Conservation (phyloP, 495 filamentous ascomycete species). For the Aspergillus homomorphus region DNA sequence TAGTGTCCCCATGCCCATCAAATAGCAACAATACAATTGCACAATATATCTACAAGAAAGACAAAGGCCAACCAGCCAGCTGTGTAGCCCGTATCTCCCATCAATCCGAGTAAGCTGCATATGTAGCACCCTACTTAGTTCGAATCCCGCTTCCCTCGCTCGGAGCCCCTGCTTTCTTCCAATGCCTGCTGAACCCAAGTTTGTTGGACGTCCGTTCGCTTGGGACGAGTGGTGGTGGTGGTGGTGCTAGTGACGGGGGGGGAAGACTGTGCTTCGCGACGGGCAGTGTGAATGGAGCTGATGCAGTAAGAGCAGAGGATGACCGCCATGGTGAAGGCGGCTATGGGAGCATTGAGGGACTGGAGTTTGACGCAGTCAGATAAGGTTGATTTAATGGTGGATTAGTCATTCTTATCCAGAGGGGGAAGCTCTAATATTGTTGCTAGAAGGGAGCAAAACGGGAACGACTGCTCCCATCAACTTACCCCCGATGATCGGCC, state of each 20-base stretch:
- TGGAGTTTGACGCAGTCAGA: constrained; percentile 16
- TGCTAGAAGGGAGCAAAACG: background rate
- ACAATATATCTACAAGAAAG: no score
- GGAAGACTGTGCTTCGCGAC: constrained; percentile 30
- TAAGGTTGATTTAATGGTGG: background rate
- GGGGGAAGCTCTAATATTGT: no score
- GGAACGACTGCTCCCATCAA: background rate
- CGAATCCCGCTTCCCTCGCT: constrained; percentile 7
- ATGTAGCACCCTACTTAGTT: no score
- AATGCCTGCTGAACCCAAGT: constrained; percentile 41
- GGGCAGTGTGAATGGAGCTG: constrained; percentile 47
- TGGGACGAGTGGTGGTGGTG: constrained; percentile 5
- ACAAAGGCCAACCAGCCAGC: no score
- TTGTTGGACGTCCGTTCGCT: constrained; percentile 17
- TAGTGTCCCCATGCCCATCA: no score
- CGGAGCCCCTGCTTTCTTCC: constrained; percentile 23
- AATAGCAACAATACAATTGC: no score
- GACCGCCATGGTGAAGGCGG: constrained; percentile 49
- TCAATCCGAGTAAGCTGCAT: no score
- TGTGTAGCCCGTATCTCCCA: no score
- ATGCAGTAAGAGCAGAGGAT: constrained; percentile 49
- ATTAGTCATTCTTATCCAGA: background rate
- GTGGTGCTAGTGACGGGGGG: background rate
- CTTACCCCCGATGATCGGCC: constrained; percentile 27
- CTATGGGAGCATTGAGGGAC: constrained; percentile 48